Base-by-base conservation (phyloP, 2,329 filamentous ascomycete species). In the Dactylonectria estremocensis region DNA sequence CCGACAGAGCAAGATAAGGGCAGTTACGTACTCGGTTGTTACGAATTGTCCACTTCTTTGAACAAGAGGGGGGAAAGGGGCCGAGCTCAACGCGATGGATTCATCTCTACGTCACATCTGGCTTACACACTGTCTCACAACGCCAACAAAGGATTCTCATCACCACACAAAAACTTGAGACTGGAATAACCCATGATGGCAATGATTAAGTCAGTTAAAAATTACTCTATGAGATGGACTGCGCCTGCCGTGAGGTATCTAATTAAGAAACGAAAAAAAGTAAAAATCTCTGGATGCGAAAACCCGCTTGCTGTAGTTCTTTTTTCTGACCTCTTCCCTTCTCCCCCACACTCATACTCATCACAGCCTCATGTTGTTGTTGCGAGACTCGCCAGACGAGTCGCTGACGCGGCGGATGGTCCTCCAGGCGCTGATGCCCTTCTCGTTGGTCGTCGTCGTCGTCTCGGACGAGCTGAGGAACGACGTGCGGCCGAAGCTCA, bases 401-500 rank as follows among this genome's bases (percentile, higher is more conserved):
- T 69, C 73, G 40, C 74, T 76, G n/a, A 76, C 74, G 35, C 74
- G 49, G 7, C 74, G 67, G 9, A 76, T 76, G 22, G 74, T 74
- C 73, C 70, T 75, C 70, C 73, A 72, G 1, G 65, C 67, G 24
- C 35, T 69, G 6, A 72, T 28, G 3, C 69, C 66, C 66, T 72
- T 74, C 60, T 53, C 48, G 24, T 50, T 64, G 53, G 24, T 75
- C 74, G 0, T 28, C 24, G 71, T 66, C 22, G 73, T 57, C 2
- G 65, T 62, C 1, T 66, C 72, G 1, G 71, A 68, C 13, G 70
- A 66, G 22, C 74, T 73, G 5, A 76, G 74, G 20, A 76, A 65
- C 2, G 74, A 76, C 37, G 69, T 74, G 24, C 74, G 73, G 4
- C 68, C 71, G 45, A 76, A 74, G 71, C 76, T 76, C 61, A 76